Conservation (phyloP, 208 protist species). For the Leishmania guyanensis region DNA sequence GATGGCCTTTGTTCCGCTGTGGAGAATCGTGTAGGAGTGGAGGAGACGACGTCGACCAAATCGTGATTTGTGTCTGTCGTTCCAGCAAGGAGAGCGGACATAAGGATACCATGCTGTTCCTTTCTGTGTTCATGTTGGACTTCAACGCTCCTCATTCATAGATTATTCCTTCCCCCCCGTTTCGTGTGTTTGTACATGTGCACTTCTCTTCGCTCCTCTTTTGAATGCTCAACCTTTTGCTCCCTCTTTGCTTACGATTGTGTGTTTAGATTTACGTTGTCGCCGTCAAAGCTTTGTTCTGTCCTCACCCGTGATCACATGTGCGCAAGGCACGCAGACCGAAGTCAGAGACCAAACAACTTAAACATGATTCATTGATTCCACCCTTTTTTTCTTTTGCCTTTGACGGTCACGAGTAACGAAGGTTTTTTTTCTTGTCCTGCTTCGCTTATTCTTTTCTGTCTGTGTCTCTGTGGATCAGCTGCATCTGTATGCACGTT, state of each 20-base stretch:
- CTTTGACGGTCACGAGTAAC: not conserved
- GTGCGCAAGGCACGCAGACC: not conserved
- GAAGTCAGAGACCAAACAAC: not conserved
- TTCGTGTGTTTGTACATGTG: not conserved
- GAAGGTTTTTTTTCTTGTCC: conserved; percentile 3
- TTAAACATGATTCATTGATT: conserved; percentile 3
- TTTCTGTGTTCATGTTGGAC: not conserved
- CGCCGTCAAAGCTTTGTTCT: not conserved
- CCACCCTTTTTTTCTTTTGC: not conserved
- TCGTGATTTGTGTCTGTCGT: not conserved
- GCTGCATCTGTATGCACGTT: not conserved
- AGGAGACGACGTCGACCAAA: not conserved
- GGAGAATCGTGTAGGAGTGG: not conserved
- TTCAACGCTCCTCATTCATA: not conserved
- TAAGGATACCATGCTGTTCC: not conserved
- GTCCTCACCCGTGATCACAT: not conserved
- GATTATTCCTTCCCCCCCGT: not conserved
- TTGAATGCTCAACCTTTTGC: not conserved
- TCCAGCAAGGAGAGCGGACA: not conserved
- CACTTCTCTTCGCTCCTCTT: conserved; percentile 6
- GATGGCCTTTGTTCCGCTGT: not conserved
- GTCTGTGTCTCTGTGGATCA: not conserved
- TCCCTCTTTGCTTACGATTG: not conserved
- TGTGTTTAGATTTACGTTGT: not conserved
- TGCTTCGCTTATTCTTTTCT: conserved; percentile 10